Evolutionary conservation across 164 flowering plant species (phyloP), one percentile per base, ranked within the genome.

Genomic region (Tetracentron sinense): DNA sequence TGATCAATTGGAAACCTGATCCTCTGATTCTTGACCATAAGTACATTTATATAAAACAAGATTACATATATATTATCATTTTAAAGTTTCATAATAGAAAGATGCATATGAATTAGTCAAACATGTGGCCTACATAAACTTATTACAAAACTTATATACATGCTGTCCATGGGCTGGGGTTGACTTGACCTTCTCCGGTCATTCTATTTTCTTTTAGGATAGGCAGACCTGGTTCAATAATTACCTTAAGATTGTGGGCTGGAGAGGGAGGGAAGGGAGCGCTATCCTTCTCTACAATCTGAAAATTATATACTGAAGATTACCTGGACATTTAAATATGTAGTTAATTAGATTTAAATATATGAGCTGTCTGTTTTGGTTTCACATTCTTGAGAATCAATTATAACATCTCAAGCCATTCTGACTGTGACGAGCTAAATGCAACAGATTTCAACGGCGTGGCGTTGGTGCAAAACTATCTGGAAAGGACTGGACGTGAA

Each of bases 401-500:
- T 28, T 17, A 27, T 2, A 17, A 8, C 52, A 21, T 22, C 47
- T 17, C n/a, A n/a, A n/a, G 26, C 0, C 3, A 17, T 21, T 26
- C 7, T 65, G 47, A 50, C 46, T 38, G 22, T 60, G 23, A 48
- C 56, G 60, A 52, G 22, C 22, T 72, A 14, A 63, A 28, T 70
- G 62, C 44, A 49, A 75, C 89, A 93, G 98, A 90, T 85, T 93
- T 93, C 72, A 89, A 90, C 66, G 98, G 97, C 21, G 90, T 69
- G 71, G 78, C 79, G 70, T 83, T 89, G 68, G 94, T 93, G 58
- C 92, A 86, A 74, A 93, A 90, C 71, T 85, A 88, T 78, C 72
- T 93, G 38, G 69, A 69, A 22, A 83, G 97, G 72, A 79, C 92
- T 28, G 97, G 96, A 28, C 90, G 92, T 61, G 84, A 77, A 63